Percentiles rank a stretch among this genome's conserved stretches.
Evolutionary conservation across 108 stramenopile genomes (phyloP).

Genomic region (Skeletonema costatum): DNA sequence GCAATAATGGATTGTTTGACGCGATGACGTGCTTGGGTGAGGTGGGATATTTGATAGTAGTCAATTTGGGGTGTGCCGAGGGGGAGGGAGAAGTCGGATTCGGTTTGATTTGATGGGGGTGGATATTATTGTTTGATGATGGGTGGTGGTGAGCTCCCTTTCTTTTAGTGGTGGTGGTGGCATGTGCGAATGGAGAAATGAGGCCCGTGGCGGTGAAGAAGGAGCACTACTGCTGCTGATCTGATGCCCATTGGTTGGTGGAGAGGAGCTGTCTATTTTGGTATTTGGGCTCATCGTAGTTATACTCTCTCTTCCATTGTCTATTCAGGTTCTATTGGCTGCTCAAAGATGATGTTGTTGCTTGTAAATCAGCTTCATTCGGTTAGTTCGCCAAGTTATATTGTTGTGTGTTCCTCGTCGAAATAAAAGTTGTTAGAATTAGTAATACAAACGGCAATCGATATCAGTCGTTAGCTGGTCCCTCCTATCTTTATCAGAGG

Average conservation of each 20-base stretch:
- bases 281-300: neutral
- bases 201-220: slow-evolving; percentile 4
- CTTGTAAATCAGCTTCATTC: no score
- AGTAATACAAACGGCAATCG: no score
- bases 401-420: no score
- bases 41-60: neutral
- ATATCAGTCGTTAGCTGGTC: no score
- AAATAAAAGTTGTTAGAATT: no score
- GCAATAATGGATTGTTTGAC: slow-evolving; percentile 23
- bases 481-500: no score
- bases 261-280: neutral
- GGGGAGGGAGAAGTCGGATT: neutral
- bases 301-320: neutral
- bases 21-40: slow-evolving; percentile 15
- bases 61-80: neutral
- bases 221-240: neutral
- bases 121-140: neutral
- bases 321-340: neutral
- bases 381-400: no score
- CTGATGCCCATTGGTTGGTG: neutral
- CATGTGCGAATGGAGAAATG: slow-evolving; percentile 6
- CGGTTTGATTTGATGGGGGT: neutral
- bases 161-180: neutral
- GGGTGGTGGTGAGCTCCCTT: neutral
- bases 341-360: no score